Percentiles rank a stretch among this genome's conserved stretches.
Conservation (phyloP, 1,139 yeast species). For the Candida albicans region DNA sequence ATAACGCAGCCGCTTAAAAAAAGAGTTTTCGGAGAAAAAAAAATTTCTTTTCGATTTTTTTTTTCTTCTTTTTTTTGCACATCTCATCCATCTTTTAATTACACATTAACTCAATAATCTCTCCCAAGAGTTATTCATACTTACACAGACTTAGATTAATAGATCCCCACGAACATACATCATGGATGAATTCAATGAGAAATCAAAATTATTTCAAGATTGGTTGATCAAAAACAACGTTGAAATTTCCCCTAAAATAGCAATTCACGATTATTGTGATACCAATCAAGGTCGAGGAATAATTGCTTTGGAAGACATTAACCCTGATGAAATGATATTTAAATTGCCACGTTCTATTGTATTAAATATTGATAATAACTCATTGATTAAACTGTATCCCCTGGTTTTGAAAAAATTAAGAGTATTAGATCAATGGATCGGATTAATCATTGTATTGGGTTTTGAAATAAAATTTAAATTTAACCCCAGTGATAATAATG, state of each 20-base stretch:
- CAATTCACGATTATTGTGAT: conserved; percentile 58
- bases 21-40: too few species aligned
- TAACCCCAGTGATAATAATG: too few species aligned
- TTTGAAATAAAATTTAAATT: conserved; percentile 46
- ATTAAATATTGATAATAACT: conserved; percentile 59
- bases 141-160: too few species aligned
- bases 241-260: conserved; percentile 53
- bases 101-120: too few species aligned
- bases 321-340: conserved; percentile 60
- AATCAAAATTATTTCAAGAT: conserved; percentile 40
- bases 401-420: conserved; percentile 34
- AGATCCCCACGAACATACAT: too few species aligned
- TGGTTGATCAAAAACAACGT: conserved; percentile 58
- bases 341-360: conserved; percentile 62
- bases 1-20: too few species aligned
- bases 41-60: too few species aligned
- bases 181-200: conserved; percentile 6
- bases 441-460: conserved; percentile 64
- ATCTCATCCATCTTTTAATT: too few species aligned
- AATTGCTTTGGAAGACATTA: conserved; percentile 61
- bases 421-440: conserved; percentile 70
- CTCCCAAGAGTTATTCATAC: too few species aligned
- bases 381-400: conserved; percentile 38
- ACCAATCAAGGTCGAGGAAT: conserved; percentile 77
- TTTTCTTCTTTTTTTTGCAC: too few species aligned